Base-by-base conservation (phyloP, 352 stramenopile genomes). In the Globisporangium cederbergense region DNA sequence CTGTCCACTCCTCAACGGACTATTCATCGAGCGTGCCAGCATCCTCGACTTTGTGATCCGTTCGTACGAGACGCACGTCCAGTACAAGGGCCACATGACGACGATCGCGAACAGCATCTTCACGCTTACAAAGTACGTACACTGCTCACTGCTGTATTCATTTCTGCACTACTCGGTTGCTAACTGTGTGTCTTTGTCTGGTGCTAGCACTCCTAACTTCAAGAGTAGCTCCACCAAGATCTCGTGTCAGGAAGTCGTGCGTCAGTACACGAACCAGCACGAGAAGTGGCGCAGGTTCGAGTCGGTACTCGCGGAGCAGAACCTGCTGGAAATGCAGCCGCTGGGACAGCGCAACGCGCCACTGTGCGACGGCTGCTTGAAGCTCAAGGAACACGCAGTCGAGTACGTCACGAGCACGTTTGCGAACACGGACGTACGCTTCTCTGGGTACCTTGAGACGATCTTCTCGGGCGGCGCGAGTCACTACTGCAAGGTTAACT, bases 31-130 rank as follows among this genome's bases (percentile, higher is more conserved):
- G 20, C 64, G 62, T 3, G 79, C 83, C 11, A 93, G 89, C 60
- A 77, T 95, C 49, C 72, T 95, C 34, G 79, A 93, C 42, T 93
- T 95, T 62, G 85, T 95, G 34, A 93, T 91, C 40, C 69, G 73
- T 22, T 85, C 87, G 10, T 95, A 94, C 59, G 76, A 92, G 45
- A 60, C 78, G 3, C 76, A 90, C 45, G 76, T 91, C 18, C 81
- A 95, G 64, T 95, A 95, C 72, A 95, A 94, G 70, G 87, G 87
- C 0, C 87, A 95, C 62, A 90, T 95, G 76, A 95, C 87, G 13
- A 95, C 85, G 32, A 95, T 95, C 51, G 87, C 87, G 9, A 95
- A 95, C 72, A 95, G 87, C 52, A 90, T 95, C 36, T 95, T 93
- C 71, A 95, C 87, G 16, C 68, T 95, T 30, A 93, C 82, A 9